Evolutionary conservation across 176 grass and related monocot genomes (phyloP), one percentile per base, ranked within the genome.

Genomic region (Carex parvula): DNA sequence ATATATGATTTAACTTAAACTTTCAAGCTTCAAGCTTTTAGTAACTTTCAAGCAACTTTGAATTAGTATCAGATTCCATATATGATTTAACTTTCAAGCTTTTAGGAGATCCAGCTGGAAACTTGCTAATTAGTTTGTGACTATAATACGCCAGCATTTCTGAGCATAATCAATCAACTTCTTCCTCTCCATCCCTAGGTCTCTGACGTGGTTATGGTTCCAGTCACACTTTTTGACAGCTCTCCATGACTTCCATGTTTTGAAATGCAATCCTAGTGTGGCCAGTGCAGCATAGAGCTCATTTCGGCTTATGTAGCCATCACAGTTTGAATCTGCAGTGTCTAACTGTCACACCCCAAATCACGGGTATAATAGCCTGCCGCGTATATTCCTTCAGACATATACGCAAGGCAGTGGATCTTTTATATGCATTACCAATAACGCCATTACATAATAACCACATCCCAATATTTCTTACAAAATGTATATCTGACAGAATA

Each of bases 61-160:
- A 30, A 66, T 15, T 67, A 67, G 64, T 67, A 67, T 33, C 64
- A 35, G 64, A 67, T 67, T 67, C 64, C 64, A 67, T 33, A 17
- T 35, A 15, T 67, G 26, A 41, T 41, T 41, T 14, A 55, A 14
- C 14, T 67, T 35, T 29, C 29, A 29, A 55, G 53, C 53, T 55
- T 44, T 42, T 71, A 71, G 18, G 16, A 71, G 37, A 71, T 44
- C 6, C 20, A 20, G 68, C 44, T 18, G 44, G 68, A 20, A 71
- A 71, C 37, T 22, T 74, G 70, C 3, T 52, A 50, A 48, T 22
- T 50, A 74, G 52, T 74, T 52, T 26, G 42, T 74, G 44, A 74
- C 44, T 52, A 79, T 80, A 80, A 86, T 55, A 57, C 16, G 3
- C 84, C 71, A 85, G 69, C 12, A 46, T 16, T 86, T 79, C 6